phyloP scores from a whole-genome alignment of 257 asterid species.

The Penstemon barbatus region DNA sequence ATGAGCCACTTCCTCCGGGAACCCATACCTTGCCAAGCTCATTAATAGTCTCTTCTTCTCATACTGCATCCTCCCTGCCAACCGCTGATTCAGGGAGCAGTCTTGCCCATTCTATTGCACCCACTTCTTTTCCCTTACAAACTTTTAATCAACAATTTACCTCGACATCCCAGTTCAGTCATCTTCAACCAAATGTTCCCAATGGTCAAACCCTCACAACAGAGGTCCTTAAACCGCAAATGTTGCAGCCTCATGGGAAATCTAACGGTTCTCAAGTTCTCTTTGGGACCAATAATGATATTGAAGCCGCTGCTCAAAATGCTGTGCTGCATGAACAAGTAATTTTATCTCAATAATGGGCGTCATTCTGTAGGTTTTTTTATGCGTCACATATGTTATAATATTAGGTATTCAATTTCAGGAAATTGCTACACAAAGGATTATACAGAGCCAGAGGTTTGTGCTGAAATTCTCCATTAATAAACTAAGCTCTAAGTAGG shows the following conservation, averaged over 20 bases:
- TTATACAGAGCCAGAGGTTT: conserved; percentile 85
- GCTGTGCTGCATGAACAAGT: conserved; percentile 92
- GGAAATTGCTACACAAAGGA: conserved; percentile 85
- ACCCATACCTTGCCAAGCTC: conserved; percentile 35
- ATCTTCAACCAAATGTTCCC: conserved; percentile 4
- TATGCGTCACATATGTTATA: conserved; percentile 23
- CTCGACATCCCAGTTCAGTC: conserved; percentile 21
- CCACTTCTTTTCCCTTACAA: conserved; percentile 22
- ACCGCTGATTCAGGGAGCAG: conserved; percentile 26
- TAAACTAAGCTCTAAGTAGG: conserved; percentile 1
- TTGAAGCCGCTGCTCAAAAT: conserved; percentile 75
- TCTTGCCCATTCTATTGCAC: conserved; percentile 36
- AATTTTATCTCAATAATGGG: conserved; percentile 21
- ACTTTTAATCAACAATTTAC: conserved; percentile 25
- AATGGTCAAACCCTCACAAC: neutral
- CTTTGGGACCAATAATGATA: conserved; percentile 41
- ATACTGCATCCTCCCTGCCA: conserved; percentile 26
- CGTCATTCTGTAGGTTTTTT: conserved; percentile 19
- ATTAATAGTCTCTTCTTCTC: conserved; percentile 31
- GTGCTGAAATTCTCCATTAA: conserved; percentile 25
- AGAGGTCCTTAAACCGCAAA: conserved; percentile 25
- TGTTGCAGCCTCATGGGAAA: conserved; percentile 28
- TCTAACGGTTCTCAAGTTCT: conserved; percentile 40
- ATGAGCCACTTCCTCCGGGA: conserved; percentile 58
- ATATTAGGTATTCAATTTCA: conserved; percentile 37